Conservation (phyloP, 2,329 filamentous ascomycete species). For the Alternaria rosae region DNA sequence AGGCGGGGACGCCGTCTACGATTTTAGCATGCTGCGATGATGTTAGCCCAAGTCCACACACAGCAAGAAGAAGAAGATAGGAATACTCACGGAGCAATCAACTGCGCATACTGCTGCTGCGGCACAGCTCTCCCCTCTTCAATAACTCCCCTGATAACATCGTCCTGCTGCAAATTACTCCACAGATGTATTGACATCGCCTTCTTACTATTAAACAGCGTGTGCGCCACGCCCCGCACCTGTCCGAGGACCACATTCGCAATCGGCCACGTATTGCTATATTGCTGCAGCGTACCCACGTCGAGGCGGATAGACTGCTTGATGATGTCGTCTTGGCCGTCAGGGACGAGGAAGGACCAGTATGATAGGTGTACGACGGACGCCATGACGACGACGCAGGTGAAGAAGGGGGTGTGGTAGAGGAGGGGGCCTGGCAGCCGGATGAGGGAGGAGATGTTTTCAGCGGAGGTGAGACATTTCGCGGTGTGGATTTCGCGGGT, state of each 20-base stretch:
- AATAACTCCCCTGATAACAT: slow-evolving; percentile 45
- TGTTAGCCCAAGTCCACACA: neutral
- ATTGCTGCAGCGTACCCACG: slow-evolving; percentile 73
- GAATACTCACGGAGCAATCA: slow-evolving; percentile 47
- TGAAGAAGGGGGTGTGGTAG: slow-evolving; percentile 66
- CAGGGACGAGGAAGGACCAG: slow-evolving; percentile 65
- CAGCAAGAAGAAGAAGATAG: neutral
- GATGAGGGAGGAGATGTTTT: slow-evolving; percentile 76
- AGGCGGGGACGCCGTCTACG: slow-evolving; percentile 14
- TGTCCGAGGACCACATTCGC: slow-evolving; percentile 74
- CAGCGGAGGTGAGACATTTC: slow-evolving; percentile 81
- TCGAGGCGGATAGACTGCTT: slow-evolving; percentile 81
- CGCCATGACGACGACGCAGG: slow-evolving; percentile 51
- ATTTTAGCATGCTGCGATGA: slow-evolving; percentile 40
- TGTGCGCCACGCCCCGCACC: slow-evolving; percentile 79
- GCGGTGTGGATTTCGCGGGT: slow-evolving; percentile 71
- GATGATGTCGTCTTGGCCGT: slow-evolving; percentile 68
- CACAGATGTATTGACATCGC: slow-evolving; percentile 51
- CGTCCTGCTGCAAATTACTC: slow-evolving; percentile 46
- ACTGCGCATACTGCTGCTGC: slow-evolving; percentile 44
- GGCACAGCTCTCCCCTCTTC: slow-evolving; percentile 43
- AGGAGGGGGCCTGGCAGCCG: slow-evolving; percentile 75
- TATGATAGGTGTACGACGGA: slow-evolving; percentile 65
- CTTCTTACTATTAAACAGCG: slow-evolving; percentile 63
- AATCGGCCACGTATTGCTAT: slow-evolving; percentile 76